Percentiles rank a stretch among this genome's conserved stretches.
Evolutionary conservation across 257 asterid genomes (phyloP).

Genomic region (Gentiana straminea): DNA sequence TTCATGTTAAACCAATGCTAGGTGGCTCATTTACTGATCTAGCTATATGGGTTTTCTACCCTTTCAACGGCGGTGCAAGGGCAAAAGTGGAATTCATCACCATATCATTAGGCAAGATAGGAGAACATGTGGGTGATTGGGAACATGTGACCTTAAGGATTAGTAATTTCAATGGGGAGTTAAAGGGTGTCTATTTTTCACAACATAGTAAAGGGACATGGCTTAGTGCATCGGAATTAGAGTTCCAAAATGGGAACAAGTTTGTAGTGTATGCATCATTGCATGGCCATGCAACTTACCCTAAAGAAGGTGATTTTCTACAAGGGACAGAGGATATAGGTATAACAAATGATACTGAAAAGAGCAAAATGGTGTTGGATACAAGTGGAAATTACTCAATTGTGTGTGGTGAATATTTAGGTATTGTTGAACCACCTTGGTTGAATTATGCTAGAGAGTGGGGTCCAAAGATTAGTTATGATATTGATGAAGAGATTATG

Average conservation of each 20-base stretch:
- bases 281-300: conserved; percentile 65
- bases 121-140: conserved; percentile 84
- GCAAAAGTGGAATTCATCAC: conserved; percentile 53
- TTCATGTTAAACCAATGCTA: conserved; percentile 60
- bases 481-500: conserved; percentile 36
- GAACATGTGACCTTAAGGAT: conserved; percentile 76
- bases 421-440: conserved; percentile 57
- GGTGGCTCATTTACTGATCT: conserved; percentile 66
- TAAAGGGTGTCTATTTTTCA: conserved; percentile 42
- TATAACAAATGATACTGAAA: conserved; percentile 48
- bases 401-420: conserved; percentile 36
- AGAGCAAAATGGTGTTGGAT: conserved; percentile 38
- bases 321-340: conserved; percentile 56
- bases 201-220: conserved; percentile 62
- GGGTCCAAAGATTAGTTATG: conserved; percentile 69
- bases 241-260: conserved; percentile 41
- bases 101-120: conserved; percentile 43
- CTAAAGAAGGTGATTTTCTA: conserved; percentile 40
- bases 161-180: conserved; percentile 67
- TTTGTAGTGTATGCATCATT: conserved; percentile 54
- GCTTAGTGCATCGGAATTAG: conserved; percentile 35
- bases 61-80: conserved; percentile 69
- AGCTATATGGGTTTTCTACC: conserved; percentile 66
- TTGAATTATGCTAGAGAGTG: conserved; percentile 55
- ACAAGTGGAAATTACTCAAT: conserved; percentile 27